Percentiles rank a stretch among this genome's conserved stretches.
Evolutionary conservation across 805 yeast species (phyloP).

Genomic region (Yarrowia osloensis): DNA sequence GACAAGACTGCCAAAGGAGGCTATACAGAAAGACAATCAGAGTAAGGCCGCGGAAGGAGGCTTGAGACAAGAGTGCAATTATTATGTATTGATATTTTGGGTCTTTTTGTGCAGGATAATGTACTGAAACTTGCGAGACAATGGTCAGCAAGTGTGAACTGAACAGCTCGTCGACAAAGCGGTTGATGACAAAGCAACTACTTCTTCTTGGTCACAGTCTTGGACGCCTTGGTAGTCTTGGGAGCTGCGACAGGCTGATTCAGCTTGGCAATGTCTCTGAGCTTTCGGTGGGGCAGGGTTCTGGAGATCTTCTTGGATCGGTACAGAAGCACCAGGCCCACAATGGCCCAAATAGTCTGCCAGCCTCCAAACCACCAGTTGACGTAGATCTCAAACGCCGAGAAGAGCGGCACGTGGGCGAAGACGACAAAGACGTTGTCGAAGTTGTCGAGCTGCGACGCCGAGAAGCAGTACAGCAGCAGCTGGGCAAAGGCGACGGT

Average conservation of each 20-base stretch:
- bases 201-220: too few species aligned
- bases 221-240: too few species aligned
- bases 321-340: conserved; percentile 4
- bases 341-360: conserved; percentile 1
- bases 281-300: background rate
- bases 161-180: too few species aligned
- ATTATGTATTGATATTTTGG: background rate
- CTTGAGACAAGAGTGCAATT: background rate
- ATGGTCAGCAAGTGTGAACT: background rate
- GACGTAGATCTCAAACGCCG: conserved; percentile 11
- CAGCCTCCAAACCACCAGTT: conserved; percentile 29
- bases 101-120: too few species aligned
- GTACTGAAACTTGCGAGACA: background rate
- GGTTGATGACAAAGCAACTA: too few species aligned
- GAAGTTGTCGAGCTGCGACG: conserved; percentile 14
- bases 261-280: conserved; percentile 19
- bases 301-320: conserved; percentile 2
- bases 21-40: background rate
- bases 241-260: background rate
- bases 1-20: background rate
- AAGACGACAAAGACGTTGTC: conserved; percentile 10
- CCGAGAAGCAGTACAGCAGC: conserved; percentile 9
- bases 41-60: background rate
- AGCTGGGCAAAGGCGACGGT: conserved; percentile 17
- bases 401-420: conserved; percentile 10